Conservation (phyloP, 495 filamentous ascomycete species). For the Neurospora sp. region DNA sequence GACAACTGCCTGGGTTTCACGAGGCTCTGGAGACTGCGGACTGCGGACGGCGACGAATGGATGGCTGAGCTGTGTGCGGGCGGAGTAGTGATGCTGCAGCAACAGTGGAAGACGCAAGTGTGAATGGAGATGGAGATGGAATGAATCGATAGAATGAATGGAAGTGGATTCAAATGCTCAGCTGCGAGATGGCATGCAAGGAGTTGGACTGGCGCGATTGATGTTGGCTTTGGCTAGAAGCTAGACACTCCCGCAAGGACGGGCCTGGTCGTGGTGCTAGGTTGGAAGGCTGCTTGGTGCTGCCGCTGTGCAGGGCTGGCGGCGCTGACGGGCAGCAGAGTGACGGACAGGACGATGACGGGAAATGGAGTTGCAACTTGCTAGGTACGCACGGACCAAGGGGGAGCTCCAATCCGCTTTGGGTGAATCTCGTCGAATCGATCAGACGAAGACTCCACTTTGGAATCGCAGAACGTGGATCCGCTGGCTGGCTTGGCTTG, state of each 20-base stretch:
- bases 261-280: no score
- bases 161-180: background rate
- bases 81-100: background rate
- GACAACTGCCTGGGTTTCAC: background rate
- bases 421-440: background rate
- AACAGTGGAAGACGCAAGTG: background rate
- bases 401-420: background rate
- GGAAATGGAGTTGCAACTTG: background rate
- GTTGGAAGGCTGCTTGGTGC: no score
- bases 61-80: background rate
- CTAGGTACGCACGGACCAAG: background rate
- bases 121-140: background rate
- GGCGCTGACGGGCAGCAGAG: background rate
- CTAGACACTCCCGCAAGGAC: background rate
- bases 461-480: background rate
- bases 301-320: background rate
- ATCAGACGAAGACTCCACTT: background rate
- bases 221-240: background rate
- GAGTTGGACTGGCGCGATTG: background rate
- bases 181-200: background rate
- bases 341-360: background rate
- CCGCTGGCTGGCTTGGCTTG: background rate
- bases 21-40: background rate
- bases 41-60: background rate
- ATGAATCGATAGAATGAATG: background rate